A percentile compares a stretch with the other conserved stretches of the same genome.
Conservation (phyloP, 306 rosid species). For the Oxytropis ochrocephala region DNA sequence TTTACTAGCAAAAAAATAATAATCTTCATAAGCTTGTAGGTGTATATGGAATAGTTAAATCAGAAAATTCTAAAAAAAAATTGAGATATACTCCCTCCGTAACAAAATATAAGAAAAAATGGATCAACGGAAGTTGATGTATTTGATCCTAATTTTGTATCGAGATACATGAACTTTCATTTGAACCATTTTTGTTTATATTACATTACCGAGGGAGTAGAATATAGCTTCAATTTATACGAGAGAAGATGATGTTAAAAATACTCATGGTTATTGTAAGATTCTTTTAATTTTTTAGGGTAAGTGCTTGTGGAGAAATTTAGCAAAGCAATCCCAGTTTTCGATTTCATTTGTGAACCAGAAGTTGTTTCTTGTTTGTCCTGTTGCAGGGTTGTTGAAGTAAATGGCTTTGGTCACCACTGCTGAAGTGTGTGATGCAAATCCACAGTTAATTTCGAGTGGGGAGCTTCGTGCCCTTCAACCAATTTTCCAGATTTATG, state of each 20-base stretch:
- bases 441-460: conserved; percentile 62
- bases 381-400: conserved; percentile 27
- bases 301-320: background rate
- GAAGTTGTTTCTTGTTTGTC: background rate
- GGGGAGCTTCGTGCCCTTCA: conserved; percentile 96
- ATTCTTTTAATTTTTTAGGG: background rate
- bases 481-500: conserved; percentile 78
- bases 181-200: too few relatives aligned
- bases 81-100: too few relatives aligned
- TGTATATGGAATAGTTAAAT: background rate
- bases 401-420: conserved; percentile 92
- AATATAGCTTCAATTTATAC: background rate
- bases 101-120: too few relatives aligned
- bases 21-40: too few relatives aligned
- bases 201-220: too few relatives aligned
- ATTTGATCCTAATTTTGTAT: too few relatives aligned
- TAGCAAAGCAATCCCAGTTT: background rate
- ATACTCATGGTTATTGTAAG: background rate
- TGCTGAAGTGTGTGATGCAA: conserved; percentile 96
- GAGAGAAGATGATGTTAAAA: background rate
- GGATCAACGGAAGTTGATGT: too few relatives aligned
- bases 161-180: too few relatives aligned
- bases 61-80: background rate
- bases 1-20: too few relatives aligned
- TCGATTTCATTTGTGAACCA: background rate